Evolutionary conservation across 176 grass and related monocot species (phyloP).

Genomic region (Eremochloa ophiuroides): DNA sequence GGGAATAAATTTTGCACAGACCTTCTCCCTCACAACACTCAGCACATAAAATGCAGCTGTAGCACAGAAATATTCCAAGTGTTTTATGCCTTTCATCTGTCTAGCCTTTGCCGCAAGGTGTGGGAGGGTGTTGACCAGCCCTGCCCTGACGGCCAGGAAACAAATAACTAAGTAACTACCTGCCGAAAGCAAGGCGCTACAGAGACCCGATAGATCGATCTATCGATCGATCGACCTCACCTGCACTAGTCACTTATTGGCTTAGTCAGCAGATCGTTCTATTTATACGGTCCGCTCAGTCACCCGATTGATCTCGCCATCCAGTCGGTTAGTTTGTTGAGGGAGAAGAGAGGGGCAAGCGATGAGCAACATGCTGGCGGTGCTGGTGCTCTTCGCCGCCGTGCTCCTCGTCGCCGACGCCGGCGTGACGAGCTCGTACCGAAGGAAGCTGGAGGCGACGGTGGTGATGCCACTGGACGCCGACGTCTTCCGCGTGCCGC

Average conservation of each 20-base stretch:
- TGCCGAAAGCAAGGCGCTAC: too few relatives aligned
- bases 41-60: too few relatives aligned
- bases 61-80: too few relatives aligned
- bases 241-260: too few relatives aligned
- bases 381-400: neutral
- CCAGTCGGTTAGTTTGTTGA: too few relatives aligned
- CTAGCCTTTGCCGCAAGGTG: neutral
- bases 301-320: neutral
- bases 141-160: too few relatives aligned
- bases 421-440: conserved; percentile 61
- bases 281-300: neutral
- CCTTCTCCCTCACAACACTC: too few relatives aligned
- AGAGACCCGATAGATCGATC: too few relatives aligned
- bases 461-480: conserved; percentile 71
- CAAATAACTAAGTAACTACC: too few relatives aligned
- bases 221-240: too few relatives aligned
- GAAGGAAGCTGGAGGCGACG: conserved; percentile 39
- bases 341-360: too few relatives aligned
- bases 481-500: conserved; percentile 49
- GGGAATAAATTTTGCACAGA: too few relatives aligned
- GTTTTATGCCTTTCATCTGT: neutral
- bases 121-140: neutral
- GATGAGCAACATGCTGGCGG: neutral
- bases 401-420: conserved; percentile 8
- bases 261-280: neutral